phyloP scores from a whole-genome alignment of 768 basidiomycete species.

The Hericium rajendrae region DNA sequence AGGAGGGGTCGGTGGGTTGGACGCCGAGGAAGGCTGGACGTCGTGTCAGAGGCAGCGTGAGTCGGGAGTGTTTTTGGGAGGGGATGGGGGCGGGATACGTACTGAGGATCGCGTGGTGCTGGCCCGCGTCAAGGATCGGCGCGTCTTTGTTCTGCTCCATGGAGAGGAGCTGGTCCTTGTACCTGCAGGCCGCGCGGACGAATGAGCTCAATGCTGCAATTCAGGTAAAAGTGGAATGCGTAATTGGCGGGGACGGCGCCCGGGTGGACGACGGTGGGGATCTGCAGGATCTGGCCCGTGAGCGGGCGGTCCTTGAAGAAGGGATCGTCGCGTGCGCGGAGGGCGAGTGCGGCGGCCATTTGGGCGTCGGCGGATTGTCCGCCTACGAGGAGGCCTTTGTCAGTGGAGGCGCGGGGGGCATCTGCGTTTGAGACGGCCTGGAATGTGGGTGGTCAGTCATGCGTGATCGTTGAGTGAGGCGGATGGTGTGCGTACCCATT shows the following conservation, averaged over 20 bases:
- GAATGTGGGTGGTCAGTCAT: too few species aligned
- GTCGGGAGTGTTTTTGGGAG: not conserved
- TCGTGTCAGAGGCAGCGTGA: not conserved
- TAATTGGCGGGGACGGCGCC: not conserved
- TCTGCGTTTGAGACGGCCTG: not conserved
- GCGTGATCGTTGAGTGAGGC: too few species aligned
- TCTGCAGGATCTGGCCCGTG: not conserved
- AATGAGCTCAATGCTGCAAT: not conserved
- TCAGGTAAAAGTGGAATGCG: not conserved
- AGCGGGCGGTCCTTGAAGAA: not conserved
- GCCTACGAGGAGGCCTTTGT: not conserved
- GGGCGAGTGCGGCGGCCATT: not conserved
- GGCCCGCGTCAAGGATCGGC: not conserved
- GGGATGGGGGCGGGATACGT: not conserved
- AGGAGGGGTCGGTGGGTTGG: not conserved
- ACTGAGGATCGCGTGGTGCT: not conserved
- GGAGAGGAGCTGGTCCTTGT: not conserved
- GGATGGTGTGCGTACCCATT: not conserved
- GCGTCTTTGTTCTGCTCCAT: not conserved
- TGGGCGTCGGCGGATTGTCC: not conserved
- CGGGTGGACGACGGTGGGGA: not conserved
- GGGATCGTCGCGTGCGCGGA: not conserved
- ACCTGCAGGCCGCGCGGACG: not conserved
- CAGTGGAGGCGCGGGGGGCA: not conserved
- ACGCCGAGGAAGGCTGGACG: not conserved